phyloP scores from a whole-genome alignment of 73 alveolate species.

The Stentor roeselii region DNA sequence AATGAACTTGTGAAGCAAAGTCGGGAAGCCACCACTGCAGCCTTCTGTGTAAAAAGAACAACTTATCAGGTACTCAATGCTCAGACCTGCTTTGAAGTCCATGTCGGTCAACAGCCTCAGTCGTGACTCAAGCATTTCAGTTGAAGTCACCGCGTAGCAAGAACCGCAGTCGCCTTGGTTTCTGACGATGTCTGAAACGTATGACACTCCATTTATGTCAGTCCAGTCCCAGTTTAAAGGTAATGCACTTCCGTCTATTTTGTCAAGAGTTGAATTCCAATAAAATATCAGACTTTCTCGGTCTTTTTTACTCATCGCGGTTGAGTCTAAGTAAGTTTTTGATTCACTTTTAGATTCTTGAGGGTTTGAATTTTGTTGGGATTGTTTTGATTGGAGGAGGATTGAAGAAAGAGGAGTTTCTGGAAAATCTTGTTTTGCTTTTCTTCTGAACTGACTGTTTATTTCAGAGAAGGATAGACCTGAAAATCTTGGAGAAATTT shows the following conservation, averaged over 20 bases:
- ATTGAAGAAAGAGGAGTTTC: not conserved
- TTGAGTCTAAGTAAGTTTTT: not conserved
- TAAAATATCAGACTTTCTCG: not conserved
- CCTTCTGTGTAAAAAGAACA: slow-evolving; percentile 84
- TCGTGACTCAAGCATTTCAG: slow-evolving; percentile 51
- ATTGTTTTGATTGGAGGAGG: too few species aligned
- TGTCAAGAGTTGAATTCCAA: slow-evolving; percentile 26
- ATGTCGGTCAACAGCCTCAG: slow-evolving; percentile 52
- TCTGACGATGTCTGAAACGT: slow-evolving; percentile 35
- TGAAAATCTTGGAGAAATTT: slow-evolving; percentile 39
- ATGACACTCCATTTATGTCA: slow-evolving; percentile 57
- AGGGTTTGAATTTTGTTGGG: too few species aligned
- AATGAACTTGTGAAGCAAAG: slow-evolving; percentile 67
- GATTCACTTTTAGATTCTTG: slow-evolving; percentile 16
- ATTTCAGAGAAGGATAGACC: slow-evolving; percentile 48
- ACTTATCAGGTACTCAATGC: slow-evolving; percentile 31
- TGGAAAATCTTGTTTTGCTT: not conserved
- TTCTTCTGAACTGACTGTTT: slow-evolving; percentile 26
- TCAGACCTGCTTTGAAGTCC: slow-evolving; percentile 33
- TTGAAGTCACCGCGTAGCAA: slow-evolving; percentile 56
- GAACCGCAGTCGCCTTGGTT: slow-evolving; percentile 73
- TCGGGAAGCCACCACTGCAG: slow-evolving; percentile 85
- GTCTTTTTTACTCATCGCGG: not conserved
- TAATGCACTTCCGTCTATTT: slow-evolving; percentile 37
- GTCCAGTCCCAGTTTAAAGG: slow-evolving; percentile 67